A percentile compares a stretch with the other conserved stretches of the same genome.
Conservation (phyloP, 2,329 filamentous ascomycete genomes). For the Phaeosphaeriaceae sp. region DNA sequence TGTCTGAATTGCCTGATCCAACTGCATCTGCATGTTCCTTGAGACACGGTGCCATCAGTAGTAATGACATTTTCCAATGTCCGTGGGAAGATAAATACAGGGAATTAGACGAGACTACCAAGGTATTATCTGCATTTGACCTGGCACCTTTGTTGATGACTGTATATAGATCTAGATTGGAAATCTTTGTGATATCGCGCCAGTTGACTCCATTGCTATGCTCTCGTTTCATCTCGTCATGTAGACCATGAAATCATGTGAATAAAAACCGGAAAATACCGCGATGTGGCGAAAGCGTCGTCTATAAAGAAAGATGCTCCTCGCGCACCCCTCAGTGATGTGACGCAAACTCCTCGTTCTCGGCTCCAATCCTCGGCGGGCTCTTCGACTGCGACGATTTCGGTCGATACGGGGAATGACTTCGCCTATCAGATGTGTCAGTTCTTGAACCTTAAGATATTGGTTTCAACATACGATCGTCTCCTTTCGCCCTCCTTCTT, state of each 20-base stretch:
- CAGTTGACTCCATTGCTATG: background rate
- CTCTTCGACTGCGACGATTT: conserved; percentile 42
- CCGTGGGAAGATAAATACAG: too few relatives aligned
- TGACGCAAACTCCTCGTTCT: conserved; percentile 26
- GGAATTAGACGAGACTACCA: too few relatives aligned
- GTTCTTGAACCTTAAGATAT: background rate
- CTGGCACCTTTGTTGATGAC: too few relatives aligned
- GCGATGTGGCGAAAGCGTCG: too few relatives aligned
- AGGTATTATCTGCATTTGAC: too few relatives aligned
- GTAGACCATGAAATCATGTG: conserved; percentile 1
- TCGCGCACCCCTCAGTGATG: background rate
- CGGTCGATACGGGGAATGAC: conserved; percentile 43
- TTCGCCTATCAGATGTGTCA: conserved; percentile 31
- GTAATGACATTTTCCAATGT: too few relatives aligned
- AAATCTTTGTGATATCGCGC: background rate
- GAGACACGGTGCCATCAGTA: too few relatives aligned
- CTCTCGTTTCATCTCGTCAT: background rate
- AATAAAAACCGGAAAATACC: background rate
- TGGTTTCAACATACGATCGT: conserved; percentile 71
- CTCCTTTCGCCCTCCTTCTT: conserved; percentile 87
- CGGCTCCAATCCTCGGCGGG: conserved; percentile 49
- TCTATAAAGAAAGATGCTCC: background rate
- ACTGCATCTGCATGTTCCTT: too few relatives aligned
- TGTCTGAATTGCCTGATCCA: too few relatives aligned
- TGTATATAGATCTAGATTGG: background rate